phyloP scores from a whole-genome alignment of 257 asterid genomes.

The Nicotiana otophora region DNA sequence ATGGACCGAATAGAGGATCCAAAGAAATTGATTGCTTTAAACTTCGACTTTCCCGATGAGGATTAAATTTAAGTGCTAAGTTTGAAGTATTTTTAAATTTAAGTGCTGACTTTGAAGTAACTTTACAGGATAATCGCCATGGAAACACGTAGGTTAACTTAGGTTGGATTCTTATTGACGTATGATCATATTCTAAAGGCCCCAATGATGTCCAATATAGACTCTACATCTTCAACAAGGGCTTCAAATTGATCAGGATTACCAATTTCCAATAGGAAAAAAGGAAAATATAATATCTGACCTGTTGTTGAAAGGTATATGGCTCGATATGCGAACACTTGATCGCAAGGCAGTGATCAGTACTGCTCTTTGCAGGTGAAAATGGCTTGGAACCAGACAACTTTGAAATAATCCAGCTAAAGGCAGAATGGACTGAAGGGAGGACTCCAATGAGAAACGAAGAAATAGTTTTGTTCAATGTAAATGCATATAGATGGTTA shows the following conservation, averaged over 20 bases:
- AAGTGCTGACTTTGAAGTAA: neutral
- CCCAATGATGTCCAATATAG: no score
- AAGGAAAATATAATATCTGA: neutral
- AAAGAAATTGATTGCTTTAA: neutral
- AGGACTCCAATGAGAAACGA: neutral
- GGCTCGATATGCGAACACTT: neutral
- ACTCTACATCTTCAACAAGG: no score
- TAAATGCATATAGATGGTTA: neutral
- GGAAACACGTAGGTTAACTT: neutral
- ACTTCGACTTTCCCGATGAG: neutral
- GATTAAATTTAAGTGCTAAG: neutral
- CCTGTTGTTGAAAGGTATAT: neutral
- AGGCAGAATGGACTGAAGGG: neutral
- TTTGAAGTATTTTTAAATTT: neutral
- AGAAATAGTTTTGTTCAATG: neutral
- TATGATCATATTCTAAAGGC: neutral
- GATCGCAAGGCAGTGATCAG: neutral
- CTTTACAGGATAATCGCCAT: neutral
- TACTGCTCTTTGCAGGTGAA: constrained; percentile 2
- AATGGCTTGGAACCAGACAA: neutral
- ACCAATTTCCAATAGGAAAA: neutral
- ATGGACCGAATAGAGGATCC: neutral
- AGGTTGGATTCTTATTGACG: neutral
- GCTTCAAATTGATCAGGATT: no score
- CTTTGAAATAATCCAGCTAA: neutral